These are phyloP conservation scores for Saccharomycopsis fibuligera DNA, from an alignment of 805 yeast species.

Conservation along the genomic window DNA sequence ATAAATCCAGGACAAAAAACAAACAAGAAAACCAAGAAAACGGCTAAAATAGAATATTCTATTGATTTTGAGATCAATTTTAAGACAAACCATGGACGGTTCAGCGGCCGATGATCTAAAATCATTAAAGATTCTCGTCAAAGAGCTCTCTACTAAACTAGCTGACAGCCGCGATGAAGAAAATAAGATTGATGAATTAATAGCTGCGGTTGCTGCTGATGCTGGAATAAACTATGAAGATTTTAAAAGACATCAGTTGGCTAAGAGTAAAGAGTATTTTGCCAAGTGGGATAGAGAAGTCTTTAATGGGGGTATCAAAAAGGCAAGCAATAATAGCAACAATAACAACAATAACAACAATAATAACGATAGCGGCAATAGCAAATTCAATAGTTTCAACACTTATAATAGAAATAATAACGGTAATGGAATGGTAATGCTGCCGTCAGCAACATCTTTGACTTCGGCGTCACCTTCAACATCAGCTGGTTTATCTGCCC, in stretches of 20 bases:
- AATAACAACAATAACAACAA: neutral
- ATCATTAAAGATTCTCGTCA: slow-evolving; percentile 17
- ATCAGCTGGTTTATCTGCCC: neutral
- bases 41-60: neutral
- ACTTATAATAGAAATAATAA: no score
- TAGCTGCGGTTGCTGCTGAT: slow-evolving; percentile 16
- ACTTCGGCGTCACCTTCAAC: no score
- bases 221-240: slow-evolving; percentile 20
- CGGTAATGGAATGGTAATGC: no score
- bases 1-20: no score
- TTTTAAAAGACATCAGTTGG: slow-evolving; percentile 16
- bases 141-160: slow-evolving; percentile 14
- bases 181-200: slow-evolving; percentile 14
- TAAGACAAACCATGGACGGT: slow-evolving; percentile 19
- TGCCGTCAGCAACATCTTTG: no score
- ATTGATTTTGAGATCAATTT: no score
- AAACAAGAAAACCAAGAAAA: neutral
- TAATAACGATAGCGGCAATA: neutral
- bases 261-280: slow-evolving; percentile 18
- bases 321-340: neutral
- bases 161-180: slow-evolving; percentile 19
- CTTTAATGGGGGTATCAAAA: neutral
- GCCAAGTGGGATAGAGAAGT: neutral
- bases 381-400: no score
- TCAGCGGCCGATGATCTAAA: slow-evolving; percentile 22